Conservation (phyloP, 1,284 basidiomycete genomes). For the Trichosporon sp. region DNA sequence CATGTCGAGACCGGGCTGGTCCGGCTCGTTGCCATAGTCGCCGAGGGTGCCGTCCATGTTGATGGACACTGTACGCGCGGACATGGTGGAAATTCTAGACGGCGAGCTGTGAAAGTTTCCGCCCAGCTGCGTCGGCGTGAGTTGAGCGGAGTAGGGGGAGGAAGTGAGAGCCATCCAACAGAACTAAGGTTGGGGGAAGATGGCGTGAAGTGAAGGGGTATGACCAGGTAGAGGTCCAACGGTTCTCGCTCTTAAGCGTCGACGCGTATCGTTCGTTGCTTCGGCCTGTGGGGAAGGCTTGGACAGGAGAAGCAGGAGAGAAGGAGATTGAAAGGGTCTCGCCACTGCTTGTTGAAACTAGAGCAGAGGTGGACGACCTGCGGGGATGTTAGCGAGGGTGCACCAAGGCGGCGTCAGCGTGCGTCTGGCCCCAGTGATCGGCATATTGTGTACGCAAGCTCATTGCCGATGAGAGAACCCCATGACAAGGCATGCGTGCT, state of each 20-base stretch:
- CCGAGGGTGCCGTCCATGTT: slow-evolving; percentile 33
- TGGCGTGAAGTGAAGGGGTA: background rate
- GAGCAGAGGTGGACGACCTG: slow-evolving; percentile 10
- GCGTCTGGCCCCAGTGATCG: slow-evolving; percentile 10
- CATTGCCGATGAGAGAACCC: background rate
- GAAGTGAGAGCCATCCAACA: slow-evolving; percentile 33
- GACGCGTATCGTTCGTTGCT: slow-evolving; percentile 11
- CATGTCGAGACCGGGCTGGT: slow-evolving; percentile 39
- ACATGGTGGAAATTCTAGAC: slow-evolving; percentile 26
- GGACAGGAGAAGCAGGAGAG: background rate
- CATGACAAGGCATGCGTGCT: background rate
- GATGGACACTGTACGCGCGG: slow-evolving; percentile 30
- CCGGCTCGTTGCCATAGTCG: slow-evolving; percentile 25
- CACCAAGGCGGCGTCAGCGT: background rate
- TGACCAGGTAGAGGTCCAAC: slow-evolving; percentile 2
- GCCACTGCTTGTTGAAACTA: slow-evolving; percentile 8
- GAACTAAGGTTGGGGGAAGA: slow-evolving; percentile 11
- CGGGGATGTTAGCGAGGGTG: background rate
- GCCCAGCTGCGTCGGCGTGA: slow-evolving; percentile 31
- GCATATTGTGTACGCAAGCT: background rate
- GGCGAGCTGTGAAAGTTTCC: slow-evolving; percentile 26
- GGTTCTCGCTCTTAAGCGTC: slow-evolving; percentile 9
- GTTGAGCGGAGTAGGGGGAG: slow-evolving; percentile 31
- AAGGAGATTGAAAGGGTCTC: background rate
- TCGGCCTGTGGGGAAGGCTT: slow-evolving; percentile 13